Percentiles rank a stretch among this genome's conserved stretches.
Conservation (phyloP, 1,284 basidiomycete species). For the Tetrapyrgos nigripes region DNA sequence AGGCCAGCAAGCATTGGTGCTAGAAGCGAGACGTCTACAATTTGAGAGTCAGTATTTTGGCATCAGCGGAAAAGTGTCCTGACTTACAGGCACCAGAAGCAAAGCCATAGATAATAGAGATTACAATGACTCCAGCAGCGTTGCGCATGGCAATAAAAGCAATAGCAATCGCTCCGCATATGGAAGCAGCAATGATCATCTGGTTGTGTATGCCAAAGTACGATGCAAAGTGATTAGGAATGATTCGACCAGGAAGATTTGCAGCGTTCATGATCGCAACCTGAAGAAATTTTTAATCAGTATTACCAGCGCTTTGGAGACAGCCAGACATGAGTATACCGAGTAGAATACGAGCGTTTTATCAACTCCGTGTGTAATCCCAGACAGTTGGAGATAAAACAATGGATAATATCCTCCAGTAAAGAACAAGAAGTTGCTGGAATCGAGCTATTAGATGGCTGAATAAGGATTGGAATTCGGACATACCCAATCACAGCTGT, state of each 20-base stretch:
- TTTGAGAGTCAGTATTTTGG: background rate
- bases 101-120: background rate
- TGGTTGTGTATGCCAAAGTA: background rate
- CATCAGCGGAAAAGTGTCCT: background rate
- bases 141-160: background rate
- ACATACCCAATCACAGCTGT: background rate
- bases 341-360: background rate
- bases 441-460: background rate
- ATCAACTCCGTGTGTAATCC: background rate
- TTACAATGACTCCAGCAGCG: background rate
- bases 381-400: background rate
- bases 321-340: background rate
- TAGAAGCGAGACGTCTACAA: background rate
- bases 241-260: background rate
- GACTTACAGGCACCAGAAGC: background rate
- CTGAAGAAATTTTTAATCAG: background rate
- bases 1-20: background rate
- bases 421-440: background rate
- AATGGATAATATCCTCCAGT: background rate
- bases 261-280: background rate
- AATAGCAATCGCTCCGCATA: background rate
- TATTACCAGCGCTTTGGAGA: background rate
- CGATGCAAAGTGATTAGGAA: background rate
- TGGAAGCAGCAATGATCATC: background rate
- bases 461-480: background rate